Conservation (phyloP, 2,329 filamentous ascomycete genomes). For the Pseudodiploospora longispora region DNA sequence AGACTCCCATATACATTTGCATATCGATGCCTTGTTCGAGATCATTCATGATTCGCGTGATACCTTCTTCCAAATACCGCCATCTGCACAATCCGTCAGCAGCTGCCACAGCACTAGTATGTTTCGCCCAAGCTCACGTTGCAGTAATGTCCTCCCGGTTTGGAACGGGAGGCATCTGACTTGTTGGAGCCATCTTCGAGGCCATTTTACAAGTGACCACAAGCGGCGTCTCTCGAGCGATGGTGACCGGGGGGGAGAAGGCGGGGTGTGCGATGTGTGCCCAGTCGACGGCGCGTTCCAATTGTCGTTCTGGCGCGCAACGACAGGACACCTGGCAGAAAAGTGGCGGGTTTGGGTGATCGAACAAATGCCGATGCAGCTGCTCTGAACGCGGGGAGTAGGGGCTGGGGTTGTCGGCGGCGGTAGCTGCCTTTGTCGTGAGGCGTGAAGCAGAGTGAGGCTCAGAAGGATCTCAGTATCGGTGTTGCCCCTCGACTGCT, state of each 20-base stretch:
- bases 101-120: too few relatives aligned
- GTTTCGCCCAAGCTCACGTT: constrained; percentile 29
- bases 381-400: too few relatives aligned
- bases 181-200: constrained; percentile 25
- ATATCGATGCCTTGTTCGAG: constrained; percentile 90
- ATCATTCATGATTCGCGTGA: constrained; percentile 88
- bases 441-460: too few relatives aligned
- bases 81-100: constrained; percentile 50
- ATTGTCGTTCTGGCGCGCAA: too few relatives aligned
- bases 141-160: constrained; percentile 53
- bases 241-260: not conserved
- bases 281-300: constrained; percentile 3
- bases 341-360: too few relatives aligned
- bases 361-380: too few relatives aligned
- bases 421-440: too few relatives aligned
- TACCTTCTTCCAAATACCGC: constrained; percentile 79
- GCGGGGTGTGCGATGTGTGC: constrained; percentile 4
- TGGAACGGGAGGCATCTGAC: constrained; percentile 48
- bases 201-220: constrained; percentile 18
- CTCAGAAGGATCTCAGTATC: not conserved
- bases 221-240: not conserved
- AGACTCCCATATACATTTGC: constrained; percentile 94
- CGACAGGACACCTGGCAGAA: too few relatives aligned
- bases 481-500: constrained; percentile 6
- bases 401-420: too few relatives aligned